A percentile compares a stretch with the other conserved stretches of the same genome.
phyloP scores from a whole-genome alignment of 1,284 basidiomycete species.

The Puccinia hordei region DNA sequence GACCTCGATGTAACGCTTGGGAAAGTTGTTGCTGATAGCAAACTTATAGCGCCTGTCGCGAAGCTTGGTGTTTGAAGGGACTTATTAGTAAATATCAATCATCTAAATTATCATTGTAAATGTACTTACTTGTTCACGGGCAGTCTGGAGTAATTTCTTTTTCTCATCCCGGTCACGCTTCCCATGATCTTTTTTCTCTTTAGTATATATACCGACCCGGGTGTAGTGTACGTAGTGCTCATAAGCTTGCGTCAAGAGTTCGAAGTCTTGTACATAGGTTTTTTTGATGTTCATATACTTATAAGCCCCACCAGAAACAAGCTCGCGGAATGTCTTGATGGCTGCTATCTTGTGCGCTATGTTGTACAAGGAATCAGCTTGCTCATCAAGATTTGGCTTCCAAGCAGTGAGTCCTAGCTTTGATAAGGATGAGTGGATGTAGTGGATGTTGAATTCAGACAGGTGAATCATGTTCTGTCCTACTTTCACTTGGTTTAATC shows the following conservation, averaged over 20 bases:
- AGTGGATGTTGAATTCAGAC: neutral
- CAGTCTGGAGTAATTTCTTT: neutral
- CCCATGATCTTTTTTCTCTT: conserved; percentile 17
- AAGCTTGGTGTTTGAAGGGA: neutral
- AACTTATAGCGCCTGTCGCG: neutral
- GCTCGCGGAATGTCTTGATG: neutral
- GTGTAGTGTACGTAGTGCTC: conserved; percentile 27
- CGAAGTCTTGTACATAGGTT: neutral
- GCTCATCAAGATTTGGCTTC: neutral
- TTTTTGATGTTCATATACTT: conserved; percentile 29
- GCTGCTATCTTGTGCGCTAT: neutral
- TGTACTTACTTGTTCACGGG: neutral
- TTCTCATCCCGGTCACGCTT: conserved; percentile 2
- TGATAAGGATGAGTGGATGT: neutral
- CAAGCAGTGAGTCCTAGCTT: neutral
- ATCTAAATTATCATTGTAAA: neutral
- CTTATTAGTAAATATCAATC: neutral
- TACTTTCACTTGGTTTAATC: neutral
- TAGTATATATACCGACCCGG: neutral
- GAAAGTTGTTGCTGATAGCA: conserved; percentile 14
- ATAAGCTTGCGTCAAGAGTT: no score
- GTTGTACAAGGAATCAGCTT: conserved; percentile 10
- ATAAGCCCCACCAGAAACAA: neutral
- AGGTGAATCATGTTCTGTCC: neutral
- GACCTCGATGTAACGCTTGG: neutral